Base-by-base conservation (phyloP, 2,329 filamentous ascomycete genomes). In the Pezicula carpinea region DNA sequence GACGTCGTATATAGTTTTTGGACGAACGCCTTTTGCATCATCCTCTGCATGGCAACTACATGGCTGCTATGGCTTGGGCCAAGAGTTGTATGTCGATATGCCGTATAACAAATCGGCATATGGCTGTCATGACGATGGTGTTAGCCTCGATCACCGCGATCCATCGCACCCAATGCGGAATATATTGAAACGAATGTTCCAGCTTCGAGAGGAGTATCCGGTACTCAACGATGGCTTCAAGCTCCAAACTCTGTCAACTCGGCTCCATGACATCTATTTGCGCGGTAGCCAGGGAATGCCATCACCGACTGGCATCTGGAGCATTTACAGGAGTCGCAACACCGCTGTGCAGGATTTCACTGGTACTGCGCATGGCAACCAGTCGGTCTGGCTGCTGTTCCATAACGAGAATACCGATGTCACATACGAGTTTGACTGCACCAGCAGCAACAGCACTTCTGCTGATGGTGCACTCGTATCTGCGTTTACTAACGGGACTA, bases 21-120 rank as follows among this genome's bases (percentile, higher is more conserved):
- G 81, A 19, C 75, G 81, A 53, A 77, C 81, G 59, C 67, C 81
- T 2, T 83, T 85, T 74, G 74, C 76, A 10, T 73, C 79, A 1
- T 70, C 77, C 2, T 74, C 74, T 2, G 80, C 80, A 2, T 85
- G 81, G 81, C 77, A 81, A 55, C 70, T 73, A 32, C 81, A 85
- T 54, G 82, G 81, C 4, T 85, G 81, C 58, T 84, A 83, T 64
- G 66, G 66, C 10, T 67, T 82, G 3, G 69, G 71, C 15, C 74
- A 75, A 31, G 71, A 70, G 2, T 76, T 82, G 51, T 80, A 83
- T 57, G 75, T 72, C 53, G 59, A 79, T 6, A 79, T 79, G 68
- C 80, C 79, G 0, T 65, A 82, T 39, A 73, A 77, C 42, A 69
- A 71, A 49, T 73, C 76, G 1, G 63, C 70, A 2, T 53, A 67